Conservation (phyloP, 371 early-diverging fungal genomes). For the Apophysomyces elegans region DNA sequence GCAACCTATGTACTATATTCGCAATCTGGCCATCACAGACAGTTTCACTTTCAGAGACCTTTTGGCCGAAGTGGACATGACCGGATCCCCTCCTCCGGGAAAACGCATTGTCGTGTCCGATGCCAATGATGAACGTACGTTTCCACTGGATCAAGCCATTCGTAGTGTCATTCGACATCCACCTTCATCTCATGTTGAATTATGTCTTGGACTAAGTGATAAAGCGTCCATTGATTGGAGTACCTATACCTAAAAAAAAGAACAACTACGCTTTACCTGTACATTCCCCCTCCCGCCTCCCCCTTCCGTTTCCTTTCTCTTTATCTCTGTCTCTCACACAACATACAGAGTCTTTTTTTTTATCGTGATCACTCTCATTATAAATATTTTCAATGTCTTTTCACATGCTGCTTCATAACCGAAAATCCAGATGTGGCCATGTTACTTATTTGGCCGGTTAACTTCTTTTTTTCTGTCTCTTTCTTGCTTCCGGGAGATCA, state of each 20-base stretch:
- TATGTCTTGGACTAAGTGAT: conserved; percentile 45
- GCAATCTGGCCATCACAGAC: conserved; percentile 55
- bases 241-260: conserved; percentile 15
- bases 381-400: conserved; percentile 1
- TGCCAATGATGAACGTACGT: conserved; percentile 37
- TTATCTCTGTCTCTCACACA: background rate
- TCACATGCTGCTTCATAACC: background rate
- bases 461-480: background rate
- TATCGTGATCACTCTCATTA: background rate
- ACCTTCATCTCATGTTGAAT: conserved; percentile 39
- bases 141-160: conserved; percentile 51
- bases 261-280: conserved; percentile 8
- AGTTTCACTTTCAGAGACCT: conserved; percentile 53
- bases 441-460: no score
- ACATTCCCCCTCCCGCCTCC: background rate
- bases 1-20: conserved; percentile 37
- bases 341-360: background rate
- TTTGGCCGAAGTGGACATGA: conserved; percentile 45
- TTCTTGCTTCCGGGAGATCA: background rate
- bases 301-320: background rate
- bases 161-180: conserved; percentile 45
- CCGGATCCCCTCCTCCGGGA: conserved; percentile 49
- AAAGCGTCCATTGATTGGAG: conserved; percentile 53
- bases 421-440: no score
- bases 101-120: conserved; percentile 51